Base-by-base conservation (phyloP, 345 rosid genomes). In the Camelina sativa region DNA sequence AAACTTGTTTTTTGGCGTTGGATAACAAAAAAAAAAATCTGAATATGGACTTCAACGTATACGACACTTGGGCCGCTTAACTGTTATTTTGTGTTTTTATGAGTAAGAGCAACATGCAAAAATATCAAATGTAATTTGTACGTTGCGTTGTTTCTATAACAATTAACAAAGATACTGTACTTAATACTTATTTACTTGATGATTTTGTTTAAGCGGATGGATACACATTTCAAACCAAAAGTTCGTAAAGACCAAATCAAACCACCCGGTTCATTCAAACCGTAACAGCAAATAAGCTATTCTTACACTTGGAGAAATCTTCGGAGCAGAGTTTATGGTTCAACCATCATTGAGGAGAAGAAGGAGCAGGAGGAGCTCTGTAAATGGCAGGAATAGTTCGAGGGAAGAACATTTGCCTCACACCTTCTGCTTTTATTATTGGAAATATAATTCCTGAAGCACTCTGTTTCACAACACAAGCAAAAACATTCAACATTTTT, bases 321-420 rank as follows among this genome's bases (percentile, higher is more conserved):
- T 57, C 2, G 25, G 13, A 62, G 32, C 57, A n/a, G 1, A 5
- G 50, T 43, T 61, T 20, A 9, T 53, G 57, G 23, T 34, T 52
- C 75, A 69, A 44, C 32, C 75, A 69, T 54, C 34, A 62, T 12
- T 16, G 65, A 16, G 37, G 30, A 59, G 67, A 1, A 22, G 69
- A 75, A 23, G 69, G 80, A 76, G 80, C 16, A 44, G 81, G 84
- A 62, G 83, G 81, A 62, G 81, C 77, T 65, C 84, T 78, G 84
- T 84, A 84, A 30, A 75, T 78, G 61, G 86, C 86, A 25, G 83
- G 82, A 55, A 84, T 74, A 0, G 82, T 84, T 22, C 63, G 73
- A 6, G 86, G 86, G 76, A 84, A 84, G 71, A 84, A 84, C 86
- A 84, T 84, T 66, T 84, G 86, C 73, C 86, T 81, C 7, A 84